Percentiles rank a stretch among this genome's conserved stretches.
phyloP scores from a whole-genome alignment of 1,139 yeast genomes.

The Geotrichum candidum region DNA sequence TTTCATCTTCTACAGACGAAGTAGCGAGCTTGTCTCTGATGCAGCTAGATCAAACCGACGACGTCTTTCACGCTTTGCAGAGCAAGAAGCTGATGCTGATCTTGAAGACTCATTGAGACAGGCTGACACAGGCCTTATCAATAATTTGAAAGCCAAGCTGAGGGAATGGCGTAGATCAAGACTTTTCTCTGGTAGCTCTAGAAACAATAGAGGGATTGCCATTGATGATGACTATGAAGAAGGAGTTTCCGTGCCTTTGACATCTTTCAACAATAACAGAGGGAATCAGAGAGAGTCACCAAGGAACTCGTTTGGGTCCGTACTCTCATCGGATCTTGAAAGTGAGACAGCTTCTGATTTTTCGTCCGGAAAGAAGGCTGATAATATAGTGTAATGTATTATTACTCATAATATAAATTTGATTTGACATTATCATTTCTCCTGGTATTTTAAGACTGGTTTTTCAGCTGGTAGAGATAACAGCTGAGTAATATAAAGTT shows the following conservation, averaged over 20 bases:
- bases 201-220: background rate
- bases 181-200: background rate
- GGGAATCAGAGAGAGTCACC: background rate
- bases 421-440: too few species aligned
- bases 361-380: background rate
- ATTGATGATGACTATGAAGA: background rate
- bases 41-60: background rate
- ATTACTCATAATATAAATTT: background rate
- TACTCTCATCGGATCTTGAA: background rate
- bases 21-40: constrained; percentile 15
- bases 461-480: too few species aligned
- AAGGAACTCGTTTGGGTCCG: background rate
- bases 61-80: constrained; percentile 3
- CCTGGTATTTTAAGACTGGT: too few species aligned
- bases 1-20: constrained; percentile 27
- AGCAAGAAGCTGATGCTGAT: background rate
- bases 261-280: background rate
- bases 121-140: background rate
- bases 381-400: background rate
- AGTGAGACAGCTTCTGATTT: background rate
- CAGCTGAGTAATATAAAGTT: too few species aligned
- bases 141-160: background rate
- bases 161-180: background rate
- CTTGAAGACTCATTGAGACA: background rate
- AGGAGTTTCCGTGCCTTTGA: background rate